Evolutionary conservation across 176 grass and related monocot species (phyloP).

Genomic region (Tillandsia leiboldiana): DNA sequence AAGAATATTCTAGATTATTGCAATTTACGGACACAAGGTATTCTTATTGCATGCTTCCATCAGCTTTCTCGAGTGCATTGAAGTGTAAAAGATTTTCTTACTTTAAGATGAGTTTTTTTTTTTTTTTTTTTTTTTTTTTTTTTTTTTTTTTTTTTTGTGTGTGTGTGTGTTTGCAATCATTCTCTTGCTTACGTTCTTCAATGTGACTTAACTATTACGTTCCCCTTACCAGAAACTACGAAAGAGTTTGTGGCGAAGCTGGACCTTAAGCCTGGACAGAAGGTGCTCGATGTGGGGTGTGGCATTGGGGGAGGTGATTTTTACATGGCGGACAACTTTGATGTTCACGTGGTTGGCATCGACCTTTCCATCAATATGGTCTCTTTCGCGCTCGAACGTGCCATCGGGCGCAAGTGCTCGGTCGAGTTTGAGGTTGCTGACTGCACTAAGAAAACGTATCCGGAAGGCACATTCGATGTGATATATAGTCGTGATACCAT

Average conservation of each 20-base stretch:
- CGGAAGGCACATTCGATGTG: slow-evolving; percentile 63
- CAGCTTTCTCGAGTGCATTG: no score
- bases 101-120: background rate
- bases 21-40: background rate
- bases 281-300: slow-evolving; percentile 93
- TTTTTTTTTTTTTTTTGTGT: background rate
- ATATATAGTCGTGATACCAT: slow-evolving; percentile 98
- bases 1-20: background rate
- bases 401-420: slow-evolving; percentile 73
- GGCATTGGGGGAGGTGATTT: slow-evolving; percentile 95
- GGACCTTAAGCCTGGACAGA: slow-evolving; percentile 75
- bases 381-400: slow-evolving; percentile 86
- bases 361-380: slow-evolving; percentile 99
- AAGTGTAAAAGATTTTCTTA: background rate
- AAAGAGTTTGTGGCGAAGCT: slow-evolving; percentile 90
- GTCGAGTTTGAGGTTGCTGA: slow-evolving; percentile 97
- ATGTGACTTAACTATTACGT: background rate
- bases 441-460: slow-evolving; percentile 82
- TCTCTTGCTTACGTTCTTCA: background rate
- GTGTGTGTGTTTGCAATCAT: background rate
- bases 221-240: slow-evolving; percentile 55
- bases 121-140: background rate
- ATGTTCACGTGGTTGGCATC: slow-evolving; percentile 85
- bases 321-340: slow-evolving; percentile 90
- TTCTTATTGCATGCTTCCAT: background rate